Conservation (phyloP, 495 filamentous ascomycete species). For the Bathelium albidoporum region DNA sequence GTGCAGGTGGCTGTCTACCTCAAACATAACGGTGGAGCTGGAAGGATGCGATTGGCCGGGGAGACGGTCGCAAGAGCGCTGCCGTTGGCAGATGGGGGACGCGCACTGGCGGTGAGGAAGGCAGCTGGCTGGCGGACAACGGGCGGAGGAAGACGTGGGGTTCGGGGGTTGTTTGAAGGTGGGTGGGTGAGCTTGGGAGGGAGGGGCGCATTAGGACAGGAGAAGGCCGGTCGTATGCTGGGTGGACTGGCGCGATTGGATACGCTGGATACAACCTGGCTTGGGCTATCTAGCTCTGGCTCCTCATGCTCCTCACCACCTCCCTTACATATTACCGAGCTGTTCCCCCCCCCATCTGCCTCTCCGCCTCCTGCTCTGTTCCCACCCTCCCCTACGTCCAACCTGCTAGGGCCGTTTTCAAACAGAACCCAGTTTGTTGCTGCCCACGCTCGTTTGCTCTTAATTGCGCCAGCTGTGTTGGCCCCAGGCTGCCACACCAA, state of each 20-base stretch:
- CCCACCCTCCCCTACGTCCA: background rate
- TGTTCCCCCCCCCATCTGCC: conserved; percentile 15
- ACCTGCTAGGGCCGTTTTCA: background rate
- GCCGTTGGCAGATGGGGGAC: background rate
- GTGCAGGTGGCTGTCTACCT: conserved; percentile 5
- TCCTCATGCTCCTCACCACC: background rate
- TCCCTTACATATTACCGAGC: background rate
- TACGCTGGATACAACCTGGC: too few species aligned
- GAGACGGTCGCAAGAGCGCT: background rate
- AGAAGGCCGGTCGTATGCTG: too few species aligned
- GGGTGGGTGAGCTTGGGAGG: too few species aligned
- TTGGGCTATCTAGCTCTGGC: background rate
- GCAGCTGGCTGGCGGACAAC: too few species aligned
- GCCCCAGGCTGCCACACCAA: background rate
- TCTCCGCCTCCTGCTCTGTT: background rate
- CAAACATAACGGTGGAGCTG: conserved; percentile 11
- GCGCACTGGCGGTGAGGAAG: too few species aligned
- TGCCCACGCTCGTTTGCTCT: background rate
- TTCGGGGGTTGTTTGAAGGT: too few species aligned
- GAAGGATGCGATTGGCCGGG: background rate
- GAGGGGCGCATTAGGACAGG: too few species aligned
- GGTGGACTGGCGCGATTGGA: too few species aligned
- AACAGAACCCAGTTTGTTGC: background rate
- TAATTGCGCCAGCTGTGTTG: background rate
- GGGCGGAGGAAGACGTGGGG: too few species aligned